Conservation (phyloP, 1,284 basidiomycete species). For the Pisolithus thermaeus region DNA sequence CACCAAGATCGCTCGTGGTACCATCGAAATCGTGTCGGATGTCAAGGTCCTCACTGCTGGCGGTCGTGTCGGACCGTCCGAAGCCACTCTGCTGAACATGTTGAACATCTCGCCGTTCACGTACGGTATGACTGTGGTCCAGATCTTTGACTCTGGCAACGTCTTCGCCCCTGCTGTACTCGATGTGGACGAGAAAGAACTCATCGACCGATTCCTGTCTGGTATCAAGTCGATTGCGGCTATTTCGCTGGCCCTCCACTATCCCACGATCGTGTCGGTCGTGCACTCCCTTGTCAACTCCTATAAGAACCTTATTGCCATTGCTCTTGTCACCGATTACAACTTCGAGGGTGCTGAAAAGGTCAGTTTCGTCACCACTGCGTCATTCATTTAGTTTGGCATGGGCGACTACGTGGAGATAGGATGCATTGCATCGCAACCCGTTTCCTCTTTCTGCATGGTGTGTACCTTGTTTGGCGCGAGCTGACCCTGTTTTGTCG, state of each 20-base stretch:
- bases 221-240: conserved; percentile 95
- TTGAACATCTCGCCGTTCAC: conserved; percentile 98
- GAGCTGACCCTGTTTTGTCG: conserved; percentile 23
- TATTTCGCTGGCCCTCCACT: conserved; percentile 93
- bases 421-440: neutral
- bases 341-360: conserved; percentile 91
- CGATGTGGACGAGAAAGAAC: conserved; percentile 88
- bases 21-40: conserved; percentile 98
- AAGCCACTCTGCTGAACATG: conserved; percentile 99
- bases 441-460: no score
- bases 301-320: conserved; percentile 96
- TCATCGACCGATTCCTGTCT: conserved; percentile 85
- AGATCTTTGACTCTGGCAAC: conserved; percentile 91
- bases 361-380: conserved; percentile 54
- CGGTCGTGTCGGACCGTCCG: conserved; percentile 92
- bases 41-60: conserved; percentile 93
- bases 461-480: neutral
- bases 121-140: conserved; percentile 95
- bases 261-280: conserved; percentile 94
- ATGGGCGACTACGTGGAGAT: neutral
- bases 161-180: conserved; percentile 89
- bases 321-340: conserved; percentile 93
- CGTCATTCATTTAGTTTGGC: conserved; percentile 26
- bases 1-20: conserved; percentile 99
- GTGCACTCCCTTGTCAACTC: conserved; percentile 95